Evolutionary conservation across 1,139 yeast genomes (phyloP).

Genomic region (Kodamaea derodonti): DNA sequence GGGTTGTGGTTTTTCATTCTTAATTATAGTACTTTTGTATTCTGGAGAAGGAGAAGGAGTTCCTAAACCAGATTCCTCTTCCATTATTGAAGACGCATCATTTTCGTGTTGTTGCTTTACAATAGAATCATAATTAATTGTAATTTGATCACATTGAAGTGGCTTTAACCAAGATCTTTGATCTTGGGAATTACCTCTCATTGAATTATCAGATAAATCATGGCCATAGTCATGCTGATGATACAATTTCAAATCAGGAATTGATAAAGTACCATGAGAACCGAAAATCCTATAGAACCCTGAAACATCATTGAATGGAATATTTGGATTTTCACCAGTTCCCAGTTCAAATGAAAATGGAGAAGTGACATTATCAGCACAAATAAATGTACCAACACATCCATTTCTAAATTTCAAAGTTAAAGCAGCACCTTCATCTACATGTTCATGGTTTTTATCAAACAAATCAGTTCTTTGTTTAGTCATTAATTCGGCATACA

Average conservation of each 20-base stretch:
- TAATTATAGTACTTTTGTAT: constrained; percentile 10
- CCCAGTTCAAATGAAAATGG: constrained; percentile 42
- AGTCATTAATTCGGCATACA: constrained; percentile 35
- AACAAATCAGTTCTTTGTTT: constrained; percentile 24
- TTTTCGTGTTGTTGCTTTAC: constrained; percentile 7
- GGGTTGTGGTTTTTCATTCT: constrained; percentile 24
- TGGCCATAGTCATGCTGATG: constrained; percentile 18
- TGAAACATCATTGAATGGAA: constrained; percentile 31
- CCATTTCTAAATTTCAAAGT: constrained; percentile 37
- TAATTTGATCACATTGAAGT: constrained; percentile 22
- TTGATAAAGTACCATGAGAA: constrained; percentile 36
- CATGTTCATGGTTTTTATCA: constrained; percentile 15
- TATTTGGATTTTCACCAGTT: constrained; percentile 42
- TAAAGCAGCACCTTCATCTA: constrained; percentile 44
- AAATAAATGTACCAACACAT: constrained; percentile 38
- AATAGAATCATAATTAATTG: constrained; percentile 15
- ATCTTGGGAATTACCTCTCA: constrained; percentile 9
- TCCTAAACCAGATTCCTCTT: constrained; percentile 5
- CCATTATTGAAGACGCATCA: constrained; percentile 6
- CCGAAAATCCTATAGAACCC: constrained; percentile 43
- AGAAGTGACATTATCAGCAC: constrained; percentile 40
- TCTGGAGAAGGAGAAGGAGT: constrained; percentile 28
- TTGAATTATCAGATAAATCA: constrained; percentile 9
- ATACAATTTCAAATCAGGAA: constrained; percentile 39
- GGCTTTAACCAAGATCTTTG: constrained; percentile 33